phyloP scores from a whole-genome alignment of 768 basidiomycete species.

The Rossbeevera mucosa region DNA sequence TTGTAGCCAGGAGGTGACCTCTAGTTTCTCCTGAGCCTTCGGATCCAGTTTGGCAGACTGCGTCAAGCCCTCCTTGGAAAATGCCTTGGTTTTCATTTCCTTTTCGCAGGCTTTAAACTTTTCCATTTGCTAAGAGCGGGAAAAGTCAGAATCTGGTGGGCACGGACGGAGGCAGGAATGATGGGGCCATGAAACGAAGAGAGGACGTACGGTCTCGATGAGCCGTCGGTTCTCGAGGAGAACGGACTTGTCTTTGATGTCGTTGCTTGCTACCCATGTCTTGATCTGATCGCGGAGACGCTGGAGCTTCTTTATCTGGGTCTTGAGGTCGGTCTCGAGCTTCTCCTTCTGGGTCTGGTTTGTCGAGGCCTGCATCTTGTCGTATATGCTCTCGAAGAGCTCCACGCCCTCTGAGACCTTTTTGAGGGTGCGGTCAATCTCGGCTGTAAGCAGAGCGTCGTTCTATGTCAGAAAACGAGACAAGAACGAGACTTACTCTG shows the following conservation, averaged over 20 bases:
- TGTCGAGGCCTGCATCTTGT: slow-evolving; percentile 94
- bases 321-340: slow-evolving; percentile 90
- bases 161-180: slow-evolving; percentile 7
- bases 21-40: slow-evolving; percentile 93
- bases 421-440: slow-evolving; percentile 98
- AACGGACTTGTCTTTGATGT: slow-evolving; percentile 96
- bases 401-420: slow-evolving; percentile 95
- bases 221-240: slow-evolving; percentile 90
- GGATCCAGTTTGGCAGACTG: slow-evolving; percentile 94
- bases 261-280: slow-evolving; percentile 95
- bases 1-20: slow-evolving; percentile 84
- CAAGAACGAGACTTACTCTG: slow-evolving; percentile 54
- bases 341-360: slow-evolving; percentile 99
- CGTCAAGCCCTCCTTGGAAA: slow-evolving; percentile 96
- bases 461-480: not conserved
- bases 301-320: slow-evolving; percentile 96
- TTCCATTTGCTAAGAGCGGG: slow-evolving; percentile 95
- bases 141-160: slow-evolving; percentile 1
- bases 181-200: not conserved
- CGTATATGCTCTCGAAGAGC: slow-evolving; percentile 92
- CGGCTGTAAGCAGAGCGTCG: slow-evolving; percentile 52
- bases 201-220: slow-evolving; percentile 85
- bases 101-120: slow-evolving; percentile 99
- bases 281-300: slow-evolving; percentile 83
- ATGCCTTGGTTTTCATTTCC: slow-evolving; percentile 99